Evolutionary conservation across 129 eudicot species (phyloP), one percentile per base, ranked within the genome.

Genomic region (Lactuca saligna): DNA sequence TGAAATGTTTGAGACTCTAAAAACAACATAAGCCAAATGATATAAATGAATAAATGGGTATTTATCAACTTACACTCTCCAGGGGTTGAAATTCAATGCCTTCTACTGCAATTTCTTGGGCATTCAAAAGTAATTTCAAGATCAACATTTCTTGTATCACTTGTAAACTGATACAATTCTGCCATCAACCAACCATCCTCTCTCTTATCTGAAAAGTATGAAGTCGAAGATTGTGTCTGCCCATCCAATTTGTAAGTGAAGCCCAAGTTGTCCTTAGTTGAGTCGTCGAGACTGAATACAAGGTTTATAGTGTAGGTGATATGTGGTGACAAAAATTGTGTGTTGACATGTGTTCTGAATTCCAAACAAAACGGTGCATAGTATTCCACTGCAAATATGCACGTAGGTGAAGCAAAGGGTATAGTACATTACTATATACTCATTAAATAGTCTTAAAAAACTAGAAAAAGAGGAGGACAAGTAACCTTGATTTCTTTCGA

Each of bases 81-180:
- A 55, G 61, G 32, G 61, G 61, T 55, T 17, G 8, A 17, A 55
- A 55, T 7, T 55, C 61, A 4, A 55, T 55, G 61, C 61, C 61
- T 15, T 55, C 61, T 55, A 55, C 32, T 55, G 11, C 7, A 16
- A 55, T 12, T 16, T 1, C 20, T 25, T 25, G 29, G 11, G 8
- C 33, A 53, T 11, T 3, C 3, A 16, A 55, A 17, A 3, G 8
- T 17, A 55, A 55, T 55, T 55, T 55, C 61, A 15, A 55, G 61
- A 55, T 55, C 12, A 16, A 55, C 12, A 15, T 3, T 6, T 16
- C 11, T 55, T 33, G 10, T 12, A 3, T 55, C 12, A 16, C 61
- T 55, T 55, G 20, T 20, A 8, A 55, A 55, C 1, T 55, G 32
- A 55, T 55, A 17, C 61, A 55, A 55, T 55, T 55, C 61, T 4